Base-by-base conservation (phyloP, 2,329 filamentous ascomycete species). In the Aspergillus latus region DNA sequence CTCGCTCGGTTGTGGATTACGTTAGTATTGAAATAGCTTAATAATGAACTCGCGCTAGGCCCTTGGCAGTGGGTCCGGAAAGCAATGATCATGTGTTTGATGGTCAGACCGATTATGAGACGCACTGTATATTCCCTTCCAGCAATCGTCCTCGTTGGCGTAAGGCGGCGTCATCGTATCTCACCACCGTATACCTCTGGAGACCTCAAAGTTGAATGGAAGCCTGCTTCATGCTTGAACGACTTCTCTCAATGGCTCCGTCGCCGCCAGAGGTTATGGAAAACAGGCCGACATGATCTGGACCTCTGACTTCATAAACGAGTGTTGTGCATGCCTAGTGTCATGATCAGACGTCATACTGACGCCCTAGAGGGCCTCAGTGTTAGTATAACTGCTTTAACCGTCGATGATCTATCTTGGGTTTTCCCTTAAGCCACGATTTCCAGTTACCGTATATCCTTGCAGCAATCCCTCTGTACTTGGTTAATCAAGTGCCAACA, bases 331-430 rank as follows among this genome's bases (percentile, higher is more conserved):
- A 40, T 29, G 3, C 29, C 15, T 34, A n/a, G n/a, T 37, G 28
- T 3, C 15, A 28, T 26, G 30, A 39, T 46, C 16, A 52, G 42
- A 52, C 50, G 50, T 52, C 50, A 52, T 46, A 52, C 50, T 52
- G 50, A 52, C 43, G 50, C 45, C 13, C 42, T n/a, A 11, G 37
- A 16, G 5, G 15, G 32, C 15, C 21, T 16, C 11, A 7, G 42
- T 21, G n/a, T 7, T n/a, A 47, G n/a, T 52, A 52, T 47, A 52
- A 47, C 43, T 40, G n/a, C 43, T 29, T 34, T n/a, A 13, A 15
- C 9, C 16, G 9, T 6, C 29, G 11, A 34, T 34, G 6, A 13
- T 37, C 15, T 30, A 21, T 37, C 36, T 30, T 21, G 0, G 30
- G 4, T 5, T 39, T 13, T 40, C 16, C 16, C 11, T 37, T 16